Evolutionary conservation across 805 yeast species (phyloP).

Genomic region (Lachancea quebecensis): DNA sequence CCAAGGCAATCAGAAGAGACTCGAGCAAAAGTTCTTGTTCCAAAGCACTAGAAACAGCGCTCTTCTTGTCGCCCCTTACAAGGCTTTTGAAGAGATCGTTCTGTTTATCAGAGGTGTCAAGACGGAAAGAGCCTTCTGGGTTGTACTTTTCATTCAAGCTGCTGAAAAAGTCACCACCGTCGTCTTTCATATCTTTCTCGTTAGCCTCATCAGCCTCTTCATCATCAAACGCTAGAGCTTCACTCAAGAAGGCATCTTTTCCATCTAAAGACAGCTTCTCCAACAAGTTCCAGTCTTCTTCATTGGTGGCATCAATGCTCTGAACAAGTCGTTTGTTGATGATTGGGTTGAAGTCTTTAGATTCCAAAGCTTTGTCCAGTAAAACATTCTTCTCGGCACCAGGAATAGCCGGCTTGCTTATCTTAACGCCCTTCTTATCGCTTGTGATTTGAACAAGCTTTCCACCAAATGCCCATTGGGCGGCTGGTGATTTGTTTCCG

Average conservation of each 20-base stretch:
- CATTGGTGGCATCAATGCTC: slow-evolving; percentile 35
- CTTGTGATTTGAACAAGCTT: slow-evolving; percentile 56
- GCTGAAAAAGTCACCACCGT: slow-evolving; percentile 35
- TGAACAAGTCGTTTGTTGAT: slow-evolving; percentile 47
- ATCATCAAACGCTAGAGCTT: slow-evolving; percentile 35
- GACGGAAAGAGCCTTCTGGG: slow-evolving; percentile 51
- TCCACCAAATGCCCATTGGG: slow-evolving; percentile 87
- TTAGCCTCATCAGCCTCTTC: slow-evolving; percentile 10
- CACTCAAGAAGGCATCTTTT: slow-evolving; percentile 43
- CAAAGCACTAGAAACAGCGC: slow-evolving; percentile 64
- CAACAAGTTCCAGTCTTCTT: slow-evolving; percentile 62
- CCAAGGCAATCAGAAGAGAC: slow-evolving; percentile 74
- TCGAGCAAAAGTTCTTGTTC: slow-evolving; percentile 59
- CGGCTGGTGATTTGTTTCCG: slow-evolving; percentile 60
- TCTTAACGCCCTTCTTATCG: slow-evolving; percentile 35
- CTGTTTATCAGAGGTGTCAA: slow-evolving; percentile 39
- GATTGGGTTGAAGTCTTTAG: slow-evolving; percentile 46
- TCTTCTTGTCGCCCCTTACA: slow-evolving; percentile 52
- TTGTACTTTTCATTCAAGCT: slow-evolving; percentile 30
- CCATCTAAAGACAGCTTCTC: slow-evolving; percentile 46
- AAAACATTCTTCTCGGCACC: slow-evolving; percentile 34
- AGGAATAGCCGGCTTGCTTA: slow-evolving; percentile 34
- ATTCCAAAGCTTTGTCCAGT: slow-evolving; percentile 51
- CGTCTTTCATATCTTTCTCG: slow-evolving; percentile 18
- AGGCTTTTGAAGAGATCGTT: slow-evolving; percentile 39